Percentiles rank a stretch among this genome's conserved stretches.
Conservation (phyloP, 1,139 yeast genomes). For the Yamadazyma conglobata region DNA sequence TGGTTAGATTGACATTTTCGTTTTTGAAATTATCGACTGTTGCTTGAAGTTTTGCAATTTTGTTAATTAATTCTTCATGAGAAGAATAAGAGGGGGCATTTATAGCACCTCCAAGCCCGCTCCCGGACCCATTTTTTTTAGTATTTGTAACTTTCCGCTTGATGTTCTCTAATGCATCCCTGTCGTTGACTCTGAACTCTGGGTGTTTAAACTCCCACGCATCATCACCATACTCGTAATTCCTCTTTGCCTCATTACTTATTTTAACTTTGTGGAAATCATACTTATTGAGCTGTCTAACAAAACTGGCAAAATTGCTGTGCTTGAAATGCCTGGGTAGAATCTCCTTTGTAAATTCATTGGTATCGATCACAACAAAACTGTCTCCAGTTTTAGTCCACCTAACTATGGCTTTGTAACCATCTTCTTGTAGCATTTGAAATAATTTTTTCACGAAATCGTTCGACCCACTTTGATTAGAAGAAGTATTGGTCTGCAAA, state of each 20-base stretch:
- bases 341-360: constrained; percentile 80
- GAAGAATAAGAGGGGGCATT: neutral
- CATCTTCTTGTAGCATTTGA: constrained; percentile 81
- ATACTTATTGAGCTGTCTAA: constrained; percentile 90
- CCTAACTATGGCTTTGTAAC: constrained; percentile 66
- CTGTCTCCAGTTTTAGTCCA: constrained; percentile 86
- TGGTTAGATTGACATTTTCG: constrained; percentile 39
- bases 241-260: constrained; percentile 49
- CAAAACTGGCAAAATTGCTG: constrained; percentile 90
- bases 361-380: constrained; percentile 85
- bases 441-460: constrained; percentile 75
- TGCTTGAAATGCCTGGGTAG: constrained; percentile 92
- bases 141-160: constrained; percentile 73
- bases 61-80: constrained; percentile 6
- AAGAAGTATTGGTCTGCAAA: constrained; percentile 20
- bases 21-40: constrained; percentile 38
- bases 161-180: constrained; percentile 71
- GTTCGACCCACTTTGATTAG: constrained; percentile 50
- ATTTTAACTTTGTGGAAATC: constrained; percentile 92
- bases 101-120: constrained; percentile 4
- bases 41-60: constrained; percentile 31
- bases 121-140: constrained; percentile 25
- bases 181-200: constrained; percentile 70
- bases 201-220: constrained; percentile 97
- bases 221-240: constrained; percentile 66